Base-by-base conservation (phyloP, 306 rosid species). In the Gastrolobium bilobum region DNA sequence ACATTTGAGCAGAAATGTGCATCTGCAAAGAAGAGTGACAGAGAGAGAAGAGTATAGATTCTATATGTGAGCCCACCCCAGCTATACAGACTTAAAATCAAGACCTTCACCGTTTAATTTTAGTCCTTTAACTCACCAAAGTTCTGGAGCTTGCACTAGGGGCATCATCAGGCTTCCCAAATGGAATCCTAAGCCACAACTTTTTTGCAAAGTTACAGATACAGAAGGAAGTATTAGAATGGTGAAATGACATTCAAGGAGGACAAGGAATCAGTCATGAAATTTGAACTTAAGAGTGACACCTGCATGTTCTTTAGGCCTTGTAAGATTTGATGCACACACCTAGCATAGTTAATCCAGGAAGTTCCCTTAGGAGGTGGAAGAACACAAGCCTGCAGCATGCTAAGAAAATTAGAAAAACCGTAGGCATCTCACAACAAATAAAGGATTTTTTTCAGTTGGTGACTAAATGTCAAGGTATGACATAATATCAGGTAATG, bases 131-230 rank as follows among this genome's bases (percentile, higher is more conserved):
- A 85, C 94, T 87, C 74, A 92, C 97, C 90, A 7, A 48, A 53
- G 76, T 20, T 59, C 74, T 82, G 34, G 89, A 76, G 40, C 60
- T 53, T 8, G 31, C 78, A 50, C 76, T 59, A 50, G 81, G 76
- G 79, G 88, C 93, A 10, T 87, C 89, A 34, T 90, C 94, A 38
- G 76, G 51, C 76, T 78, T 90, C 82, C 66, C 79, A 64, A 90
- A 78, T 20, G 94, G 91, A 87, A 92, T 82, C 85, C 97, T 88
- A 68, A 90, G 88, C 91, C 91, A 90, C 84, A 92, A 54, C 94
- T 92, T 47, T 10, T 79, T 79, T 29, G 71, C 62, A 58, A 56
- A 75, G 73, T 44, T 75, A 75, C 53, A 37, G 77, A 78, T 79
- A 60, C 7, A 31, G 47, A 47, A 53, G 39, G 76, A 65, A 71